A percentile compares a stretch with the other conserved stretches of the same genome.
These are phyloP conservation scores for Collybia sordida DNA, from an alignment of 768 basidiomycete genomes.

Conservation along the genomic window DNA sequence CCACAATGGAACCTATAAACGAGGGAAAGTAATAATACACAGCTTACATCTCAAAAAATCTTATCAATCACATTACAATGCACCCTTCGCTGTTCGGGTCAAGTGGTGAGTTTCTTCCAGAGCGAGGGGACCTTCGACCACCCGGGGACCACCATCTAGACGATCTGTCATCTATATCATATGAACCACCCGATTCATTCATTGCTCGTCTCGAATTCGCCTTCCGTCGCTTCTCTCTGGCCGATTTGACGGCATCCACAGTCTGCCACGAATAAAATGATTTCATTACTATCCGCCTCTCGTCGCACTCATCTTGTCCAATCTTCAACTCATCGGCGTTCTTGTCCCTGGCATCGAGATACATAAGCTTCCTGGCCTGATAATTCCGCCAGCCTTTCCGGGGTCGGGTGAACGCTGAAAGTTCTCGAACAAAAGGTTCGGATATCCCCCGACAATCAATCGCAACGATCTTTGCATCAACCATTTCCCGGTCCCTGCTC, in stretches of 20 bases:
- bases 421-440: constrained; percentile 62
- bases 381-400: constrained; percentile 74
- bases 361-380: constrained; percentile 67
- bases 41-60: constrained; percentile 14
- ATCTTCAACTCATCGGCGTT: constrained; percentile 60
- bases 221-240: constrained; percentile 68
- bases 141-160: constrained; percentile 60
- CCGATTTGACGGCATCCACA: constrained; percentile 71
- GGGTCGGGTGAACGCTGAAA: constrained; percentile 58
- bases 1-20: background rate
- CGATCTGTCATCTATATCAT: constrained; percentile 26
- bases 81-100: constrained; percentile 61
- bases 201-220: constrained; percentile 39
- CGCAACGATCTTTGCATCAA: constrained; percentile 59
- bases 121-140: constrained; percentile 32
- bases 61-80: constrained; percentile 57
- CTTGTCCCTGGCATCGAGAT: constrained; percentile 69
- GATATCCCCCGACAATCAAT: constrained; percentile 75
- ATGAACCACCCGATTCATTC: constrained; percentile 30
- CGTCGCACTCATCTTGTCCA: constrained; percentile 83
- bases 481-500: constrained; percentile 43
- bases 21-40: constrained; percentile 22
- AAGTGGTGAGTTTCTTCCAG: constrained; percentile 52
- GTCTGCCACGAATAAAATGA: constrained; percentile 87
- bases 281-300: constrained; percentile 71